phyloP scores from a whole-genome alignment of 179 eudicot genomes.

The Beta macrorhiza region DNA sequence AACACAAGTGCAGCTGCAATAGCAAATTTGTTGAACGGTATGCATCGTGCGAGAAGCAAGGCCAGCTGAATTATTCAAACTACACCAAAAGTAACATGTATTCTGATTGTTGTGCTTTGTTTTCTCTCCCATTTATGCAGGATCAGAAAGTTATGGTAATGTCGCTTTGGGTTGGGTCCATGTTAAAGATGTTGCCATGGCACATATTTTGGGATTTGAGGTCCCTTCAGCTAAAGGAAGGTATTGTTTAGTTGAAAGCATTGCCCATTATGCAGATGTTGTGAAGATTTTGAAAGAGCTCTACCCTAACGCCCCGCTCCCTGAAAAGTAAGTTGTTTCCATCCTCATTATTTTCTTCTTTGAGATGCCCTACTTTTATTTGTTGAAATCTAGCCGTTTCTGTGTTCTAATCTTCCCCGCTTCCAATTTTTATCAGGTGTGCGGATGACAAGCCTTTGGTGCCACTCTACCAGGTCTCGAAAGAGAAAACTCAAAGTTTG shows the following conservation, averaged over 20 bases:
- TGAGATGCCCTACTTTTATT: not conserved
- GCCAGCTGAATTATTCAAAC: not conserved
- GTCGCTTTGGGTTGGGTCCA: slow-evolving; percentile 38
- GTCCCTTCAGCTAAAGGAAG: slow-evolving; percentile 40
- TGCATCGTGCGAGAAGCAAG: not conserved
- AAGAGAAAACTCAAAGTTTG: slow-evolving; percentile 36
- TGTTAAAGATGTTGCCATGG: slow-evolving; percentile 46
- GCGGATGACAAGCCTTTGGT: slow-evolving; percentile 47
- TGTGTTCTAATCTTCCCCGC: not conserved
- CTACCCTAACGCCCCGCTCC: slow-evolving; percentile 34
- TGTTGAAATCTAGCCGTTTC: not conserved
- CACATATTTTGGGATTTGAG: slow-evolving; percentile 43
- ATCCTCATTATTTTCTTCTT: not conserved
- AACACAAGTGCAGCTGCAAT: slow-evolving; percentile 57
- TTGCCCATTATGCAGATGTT: slow-evolving; percentile 31
- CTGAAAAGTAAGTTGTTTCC: slow-evolving; percentile 37
- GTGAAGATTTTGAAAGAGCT: slow-evolving; percentile 34
- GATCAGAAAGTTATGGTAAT: slow-evolving; percentile 34
- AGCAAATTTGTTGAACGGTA: slow-evolving; percentile 43
- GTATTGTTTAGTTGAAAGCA: slow-evolving; percentile 41
- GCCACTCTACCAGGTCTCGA: slow-evolving; percentile 47
- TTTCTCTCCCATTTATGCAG: slow-evolving; percentile 19
- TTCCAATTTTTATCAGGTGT: slow-evolving; percentile 35
- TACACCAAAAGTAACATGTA: not conserved
- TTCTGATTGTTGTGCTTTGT: not conserved